phyloP scores from a whole-genome alignment of 352 stramenopile genomes.

The Globisporangium middletonii region DNA sequence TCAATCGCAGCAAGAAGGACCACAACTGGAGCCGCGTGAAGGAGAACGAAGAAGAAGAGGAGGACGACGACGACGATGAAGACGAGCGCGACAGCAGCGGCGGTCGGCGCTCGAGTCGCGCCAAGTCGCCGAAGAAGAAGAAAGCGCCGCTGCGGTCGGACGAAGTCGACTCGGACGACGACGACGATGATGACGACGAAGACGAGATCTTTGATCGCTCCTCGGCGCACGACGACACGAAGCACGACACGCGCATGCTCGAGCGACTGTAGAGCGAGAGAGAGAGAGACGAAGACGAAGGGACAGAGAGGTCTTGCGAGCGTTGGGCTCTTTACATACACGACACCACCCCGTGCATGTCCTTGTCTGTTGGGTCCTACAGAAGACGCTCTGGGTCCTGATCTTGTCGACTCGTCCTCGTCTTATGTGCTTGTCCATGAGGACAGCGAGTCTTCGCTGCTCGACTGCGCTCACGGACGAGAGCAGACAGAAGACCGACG shows the following conservation, averaged over 20 bases:
- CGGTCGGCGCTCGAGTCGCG: slow-evolving; percentile 14
- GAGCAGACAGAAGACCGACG: too few relatives aligned
- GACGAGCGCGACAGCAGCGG: slow-evolving; percentile 30
- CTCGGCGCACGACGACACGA: slow-evolving; percentile 26
- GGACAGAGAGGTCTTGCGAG: not conserved
- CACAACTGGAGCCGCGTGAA: slow-evolving; percentile 71
- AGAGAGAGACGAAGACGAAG: not conserved
- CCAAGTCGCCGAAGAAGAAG: slow-evolving; percentile 14
- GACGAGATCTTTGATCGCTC: slow-evolving; percentile 68
- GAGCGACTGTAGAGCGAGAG: slow-evolving; percentile 45
- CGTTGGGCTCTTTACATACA: too few relatives aligned
- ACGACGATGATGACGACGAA: slow-evolving; percentile 56
- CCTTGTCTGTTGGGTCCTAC: too few relatives aligned
- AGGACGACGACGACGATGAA: slow-evolving; percentile 57
- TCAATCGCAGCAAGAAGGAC: slow-evolving; percentile 47
- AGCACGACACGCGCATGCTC: slow-evolving; percentile 48
- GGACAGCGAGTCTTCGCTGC: too few relatives aligned
- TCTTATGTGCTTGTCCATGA: too few relatives aligned
- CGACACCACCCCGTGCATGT: too few relatives aligned
- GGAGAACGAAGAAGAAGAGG: slow-evolving; percentile 55
- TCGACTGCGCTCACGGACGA: too few relatives aligned
- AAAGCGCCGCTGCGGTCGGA: slow-evolving; percentile 34
- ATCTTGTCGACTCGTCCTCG: too few relatives aligned
- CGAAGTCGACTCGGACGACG: slow-evolving; percentile 27
- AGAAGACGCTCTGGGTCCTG: too few relatives aligned